Evolutionary conservation across 208 protist species (phyloP).

Genomic region (Wallacemonas collosoma): DNA sequence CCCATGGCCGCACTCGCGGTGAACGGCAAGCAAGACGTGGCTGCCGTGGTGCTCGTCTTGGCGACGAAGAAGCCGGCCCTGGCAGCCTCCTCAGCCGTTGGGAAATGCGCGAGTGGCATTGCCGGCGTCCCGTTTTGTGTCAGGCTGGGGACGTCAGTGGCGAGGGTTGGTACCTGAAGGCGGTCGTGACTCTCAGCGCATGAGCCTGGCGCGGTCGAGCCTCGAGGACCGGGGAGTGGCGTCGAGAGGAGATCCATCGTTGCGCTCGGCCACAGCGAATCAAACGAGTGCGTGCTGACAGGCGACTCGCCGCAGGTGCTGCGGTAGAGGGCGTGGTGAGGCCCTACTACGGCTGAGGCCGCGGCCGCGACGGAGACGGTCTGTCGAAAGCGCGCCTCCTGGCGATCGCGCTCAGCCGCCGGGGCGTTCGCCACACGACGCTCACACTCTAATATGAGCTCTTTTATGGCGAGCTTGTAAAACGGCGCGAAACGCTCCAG

Average conservation of each 20-base stretch:
- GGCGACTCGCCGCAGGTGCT: not conserved
- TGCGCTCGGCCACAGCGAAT: slow-evolving; percentile 35
- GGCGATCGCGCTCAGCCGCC: slow-evolving; percentile 21
- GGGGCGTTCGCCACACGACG: slow-evolving; percentile 59
- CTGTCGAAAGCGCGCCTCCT: slow-evolving; percentile 31
- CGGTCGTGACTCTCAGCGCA: not conserved
- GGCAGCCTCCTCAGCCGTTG: slow-evolving; percentile 10
- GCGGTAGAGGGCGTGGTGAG: not conserved
- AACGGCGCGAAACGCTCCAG: slow-evolving; percentile 62
- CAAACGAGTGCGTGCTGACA: slow-evolving; percentile 47
- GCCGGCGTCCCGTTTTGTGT: not conserved
- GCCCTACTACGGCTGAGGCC: slow-evolving; percentile 21
- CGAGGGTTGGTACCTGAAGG: slow-evolving; percentile 10
- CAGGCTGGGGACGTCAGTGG: not conserved
- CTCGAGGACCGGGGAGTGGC: not conserved
- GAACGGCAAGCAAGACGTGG: not conserved
- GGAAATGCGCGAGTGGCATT: slow-evolving; percentile 10
- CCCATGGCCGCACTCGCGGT: not conserved
- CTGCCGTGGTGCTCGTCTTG: not conserved
- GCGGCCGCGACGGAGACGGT: slow-evolving; percentile 15
- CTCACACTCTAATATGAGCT: slow-evolving; percentile 78
- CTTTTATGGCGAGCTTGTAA: slow-evolving; percentile 71
- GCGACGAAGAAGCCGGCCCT: slow-evolving; percentile 2
- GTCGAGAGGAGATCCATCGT: slow-evolving; percentile 2
- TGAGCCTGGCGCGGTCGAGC: not conserved